Conservation (phyloP, 345 rosid species). For the Camelina neglecta region DNA sequence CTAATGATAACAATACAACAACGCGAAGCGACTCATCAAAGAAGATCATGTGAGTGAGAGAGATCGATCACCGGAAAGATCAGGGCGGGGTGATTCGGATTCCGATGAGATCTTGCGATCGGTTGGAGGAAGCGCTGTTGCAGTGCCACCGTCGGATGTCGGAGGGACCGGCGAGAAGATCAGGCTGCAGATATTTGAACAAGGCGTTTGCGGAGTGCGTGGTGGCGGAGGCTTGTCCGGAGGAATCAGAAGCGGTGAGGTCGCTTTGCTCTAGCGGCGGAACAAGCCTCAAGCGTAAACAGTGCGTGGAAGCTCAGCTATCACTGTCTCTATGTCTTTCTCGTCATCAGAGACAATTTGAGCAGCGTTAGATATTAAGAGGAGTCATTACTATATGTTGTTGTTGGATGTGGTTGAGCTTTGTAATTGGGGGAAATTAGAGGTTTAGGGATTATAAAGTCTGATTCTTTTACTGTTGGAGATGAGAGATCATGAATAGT, state of each 20-base stretch:
- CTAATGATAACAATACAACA: neutral
- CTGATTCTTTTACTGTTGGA: neutral
- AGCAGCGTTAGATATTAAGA: slow-evolving; percentile 7
- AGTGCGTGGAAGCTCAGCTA: slow-evolving; percentile 68
- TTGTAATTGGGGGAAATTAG: neutral
- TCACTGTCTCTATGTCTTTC: slow-evolving; percentile 58
- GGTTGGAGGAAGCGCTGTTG: slow-evolving; percentile 60
- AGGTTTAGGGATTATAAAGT: neutral
- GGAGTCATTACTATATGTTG: neutral
- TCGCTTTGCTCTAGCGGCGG: slow-evolving; percentile 82
- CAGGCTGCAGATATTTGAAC: slow-evolving; percentile 81
- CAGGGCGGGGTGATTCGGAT: neutral
- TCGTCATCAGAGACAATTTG: slow-evolving; percentile 31
- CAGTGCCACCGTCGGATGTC: slow-evolving; percentile 77
- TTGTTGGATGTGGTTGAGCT: neutral
- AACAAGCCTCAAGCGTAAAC: slow-evolving; percentile 75
- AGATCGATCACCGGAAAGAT: neutral
- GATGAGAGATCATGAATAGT: neutral
- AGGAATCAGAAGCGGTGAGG: slow-evolving; percentile 78
- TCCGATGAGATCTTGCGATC: slow-evolving; percentile 56
- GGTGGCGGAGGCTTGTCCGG: slow-evolving; percentile 69
- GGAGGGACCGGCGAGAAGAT: slow-evolving; percentile 49
- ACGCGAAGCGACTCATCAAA: neutral
- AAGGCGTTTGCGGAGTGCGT: slow-evolving; percentile 75
- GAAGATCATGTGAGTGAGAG: neutral